A percentile compares a stretch with the other conserved stretches of the same genome.
Evolutionary conservation across 2,329 filamentous ascomycete genomes (phyloP).

Genomic region (Fusarium annulatum): DNA sequence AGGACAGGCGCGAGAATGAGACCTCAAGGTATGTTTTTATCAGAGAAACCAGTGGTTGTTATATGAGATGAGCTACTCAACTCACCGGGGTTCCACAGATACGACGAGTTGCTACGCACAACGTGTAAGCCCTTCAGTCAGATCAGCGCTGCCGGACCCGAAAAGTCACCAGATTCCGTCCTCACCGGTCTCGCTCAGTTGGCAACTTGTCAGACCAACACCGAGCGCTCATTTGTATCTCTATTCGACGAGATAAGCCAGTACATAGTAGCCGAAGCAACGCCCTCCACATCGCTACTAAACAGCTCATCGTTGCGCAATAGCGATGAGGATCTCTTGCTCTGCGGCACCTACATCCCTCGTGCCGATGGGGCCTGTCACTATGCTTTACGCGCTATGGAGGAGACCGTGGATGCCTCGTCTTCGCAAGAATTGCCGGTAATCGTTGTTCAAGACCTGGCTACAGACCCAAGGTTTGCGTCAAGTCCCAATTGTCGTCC

Average conservation of each 20-base stretch:
- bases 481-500: background rate
- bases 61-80: background rate
- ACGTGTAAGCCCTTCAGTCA: background rate
- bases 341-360: background rate
- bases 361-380: background rate
- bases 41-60: background rate
- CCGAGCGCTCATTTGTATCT: constrained; percentile 5
- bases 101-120: background rate
- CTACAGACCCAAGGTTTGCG: background rate
- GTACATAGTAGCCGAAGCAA: background rate
- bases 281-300: background rate
- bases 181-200: background rate
- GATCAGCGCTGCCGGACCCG: background rate
- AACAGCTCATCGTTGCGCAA: background rate
- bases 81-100: background rate
- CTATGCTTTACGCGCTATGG: background rate
- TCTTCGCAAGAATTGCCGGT: background rate
- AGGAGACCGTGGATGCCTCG: background rate
- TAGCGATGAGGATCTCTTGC: background rate
- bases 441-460: background rate
- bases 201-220: background rate
- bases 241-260: background rate
- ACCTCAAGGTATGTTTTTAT: background rate
- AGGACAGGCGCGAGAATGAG: background rate
- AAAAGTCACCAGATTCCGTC: background rate